These are phyloP conservation scores for Erysimum cheiri DNA, from an alignment of 441 rosid genomes.

Conservation along the genomic window DNA sequence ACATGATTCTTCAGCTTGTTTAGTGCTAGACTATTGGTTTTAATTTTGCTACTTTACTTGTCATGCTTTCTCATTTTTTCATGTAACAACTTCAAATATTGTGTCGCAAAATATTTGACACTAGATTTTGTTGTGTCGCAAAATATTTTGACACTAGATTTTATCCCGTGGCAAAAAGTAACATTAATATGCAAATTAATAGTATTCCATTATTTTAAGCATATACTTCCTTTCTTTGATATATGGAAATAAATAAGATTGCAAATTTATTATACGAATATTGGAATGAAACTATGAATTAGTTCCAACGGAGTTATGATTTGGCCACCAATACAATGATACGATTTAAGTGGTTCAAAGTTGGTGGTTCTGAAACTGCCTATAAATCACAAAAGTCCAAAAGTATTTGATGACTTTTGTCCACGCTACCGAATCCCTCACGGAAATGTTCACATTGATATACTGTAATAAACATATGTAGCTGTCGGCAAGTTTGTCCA, in stretches of 20 bases:
- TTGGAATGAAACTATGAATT: background rate
- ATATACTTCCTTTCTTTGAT: background rate
- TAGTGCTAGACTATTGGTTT: background rate
- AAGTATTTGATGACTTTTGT: background rate
- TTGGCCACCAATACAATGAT: slow-evolving; percentile 28
- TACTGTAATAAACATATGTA: background rate
- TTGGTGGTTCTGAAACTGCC: slow-evolving; percentile 23
- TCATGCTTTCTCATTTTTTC: slow-evolving; percentile 5
- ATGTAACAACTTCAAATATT: slow-evolving; percentile 9
- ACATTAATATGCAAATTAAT: background rate
- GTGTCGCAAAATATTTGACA: background rate
- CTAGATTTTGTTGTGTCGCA: background rate
- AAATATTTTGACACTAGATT: background rate
- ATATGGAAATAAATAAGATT: background rate
- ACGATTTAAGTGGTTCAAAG: slow-evolving; percentile 16
- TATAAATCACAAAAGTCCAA: background rate
- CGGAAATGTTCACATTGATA: background rate
- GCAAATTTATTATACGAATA: background rate
- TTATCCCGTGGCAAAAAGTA: background rate
- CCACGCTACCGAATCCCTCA: background rate
- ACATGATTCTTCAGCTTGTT: slow-evolving; percentile 27
- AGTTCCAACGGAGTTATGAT: background rate
- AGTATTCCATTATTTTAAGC: background rate
- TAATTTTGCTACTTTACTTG: slow-evolving; percentile 11
- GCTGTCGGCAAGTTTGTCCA: slow-evolving; percentile 15